Evolutionary conservation across 768 basidiomycete genomes (phyloP).

Genomic region (Suillus clintonianus): DNA sequence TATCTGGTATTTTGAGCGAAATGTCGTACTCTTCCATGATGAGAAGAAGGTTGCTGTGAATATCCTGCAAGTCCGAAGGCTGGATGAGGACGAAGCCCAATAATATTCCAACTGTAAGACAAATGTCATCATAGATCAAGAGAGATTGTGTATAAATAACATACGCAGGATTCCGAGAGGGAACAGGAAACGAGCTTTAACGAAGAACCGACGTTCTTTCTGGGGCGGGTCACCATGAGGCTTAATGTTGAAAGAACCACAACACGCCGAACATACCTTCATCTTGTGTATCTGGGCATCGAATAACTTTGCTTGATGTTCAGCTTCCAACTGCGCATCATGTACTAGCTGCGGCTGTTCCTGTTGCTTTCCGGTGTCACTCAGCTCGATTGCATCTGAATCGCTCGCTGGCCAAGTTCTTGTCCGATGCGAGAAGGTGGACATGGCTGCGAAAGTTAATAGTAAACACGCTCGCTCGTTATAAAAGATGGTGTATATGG

Average conservation of each 20-base stretch:
- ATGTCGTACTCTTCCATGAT: conserved; percentile 74
- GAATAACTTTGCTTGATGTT: conserved; percentile 23
- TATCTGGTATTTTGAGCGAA: conserved; percentile 57
- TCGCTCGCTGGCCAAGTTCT: conserved; percentile 25
- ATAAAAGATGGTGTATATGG: neutral
- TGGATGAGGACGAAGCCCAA: conserved; percentile 68
- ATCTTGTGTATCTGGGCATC: conserved; percentile 29
- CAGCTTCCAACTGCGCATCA: conserved; percentile 20
- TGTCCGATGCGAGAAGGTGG: conserved; percentile 31
- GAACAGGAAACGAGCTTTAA: conserved; percentile 59
- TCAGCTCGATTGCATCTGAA: conserved; percentile 6
- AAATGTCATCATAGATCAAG: conserved; percentile 6
- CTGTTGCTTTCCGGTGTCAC: conserved; percentile 1
- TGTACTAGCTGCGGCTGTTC: conserved; percentile 7
- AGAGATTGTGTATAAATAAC: conserved; percentile 27
- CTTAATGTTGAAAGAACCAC: neutral
- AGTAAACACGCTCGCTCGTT: neutral
- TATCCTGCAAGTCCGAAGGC: conserved; percentile 63
- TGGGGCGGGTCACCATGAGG: neutral
- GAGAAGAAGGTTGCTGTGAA: conserved; percentile 67
- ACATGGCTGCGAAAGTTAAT: neutral
- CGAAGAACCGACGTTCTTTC: conserved; percentile 20
- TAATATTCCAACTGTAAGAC: conserved; percentile 57
- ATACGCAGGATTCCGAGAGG: conserved; percentile 64
- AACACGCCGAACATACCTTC: conserved; percentile 13